A percentile compares a stretch with the other conserved stretches of the same genome.
Evolutionary conservation across 805 yeast genomes (phyloP).

Genomic region (Sugiyamaella mastotermitis): DNA sequence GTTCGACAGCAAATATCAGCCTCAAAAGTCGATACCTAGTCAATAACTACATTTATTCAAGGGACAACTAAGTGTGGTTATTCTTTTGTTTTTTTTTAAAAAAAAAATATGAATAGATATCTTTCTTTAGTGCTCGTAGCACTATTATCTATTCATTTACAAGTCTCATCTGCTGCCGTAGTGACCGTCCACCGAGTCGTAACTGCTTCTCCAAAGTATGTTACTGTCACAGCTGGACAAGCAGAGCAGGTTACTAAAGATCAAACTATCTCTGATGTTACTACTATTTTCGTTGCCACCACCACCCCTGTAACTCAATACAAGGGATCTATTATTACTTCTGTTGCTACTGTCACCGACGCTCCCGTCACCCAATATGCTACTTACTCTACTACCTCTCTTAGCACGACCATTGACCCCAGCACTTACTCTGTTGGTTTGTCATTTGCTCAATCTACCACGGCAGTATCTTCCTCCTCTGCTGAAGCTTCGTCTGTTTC

Average conservation of each 20-base stretch:
- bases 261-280: conserved; percentile 21
- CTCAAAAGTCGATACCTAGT: no score
- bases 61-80: no score
- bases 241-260: conserved; percentile 15
- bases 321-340: conserved; percentile 27
- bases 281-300: conserved; percentile 27
- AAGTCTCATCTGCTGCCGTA: conserved; percentile 7
- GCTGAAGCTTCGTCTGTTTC: conserved; percentile 8
- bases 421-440: conserved; percentile 25
- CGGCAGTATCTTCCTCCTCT: conserved; percentile 10
- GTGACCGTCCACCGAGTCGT: conserved; percentile 13
- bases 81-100: no score
- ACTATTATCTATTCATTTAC: conserved; percentile 6
- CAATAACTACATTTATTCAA: no score
- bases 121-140: no score
- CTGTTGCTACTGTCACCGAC: conserved; percentile 25
- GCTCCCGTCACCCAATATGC: conserved; percentile 31
- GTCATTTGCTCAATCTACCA: conserved; percentile 1
- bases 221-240: conserved; percentile 16
- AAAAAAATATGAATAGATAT: no score
- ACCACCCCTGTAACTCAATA: conserved; percentile 30
- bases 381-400: conserved; percentile 26
- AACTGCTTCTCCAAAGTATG: conserved; percentile 14
- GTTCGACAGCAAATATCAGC: no score
- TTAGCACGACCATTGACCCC: conserved; percentile 28